phyloP scores from a whole-genome alignment of 2,329 filamentous ascomycete species.

The Aspergillus arachidicola region DNA sequence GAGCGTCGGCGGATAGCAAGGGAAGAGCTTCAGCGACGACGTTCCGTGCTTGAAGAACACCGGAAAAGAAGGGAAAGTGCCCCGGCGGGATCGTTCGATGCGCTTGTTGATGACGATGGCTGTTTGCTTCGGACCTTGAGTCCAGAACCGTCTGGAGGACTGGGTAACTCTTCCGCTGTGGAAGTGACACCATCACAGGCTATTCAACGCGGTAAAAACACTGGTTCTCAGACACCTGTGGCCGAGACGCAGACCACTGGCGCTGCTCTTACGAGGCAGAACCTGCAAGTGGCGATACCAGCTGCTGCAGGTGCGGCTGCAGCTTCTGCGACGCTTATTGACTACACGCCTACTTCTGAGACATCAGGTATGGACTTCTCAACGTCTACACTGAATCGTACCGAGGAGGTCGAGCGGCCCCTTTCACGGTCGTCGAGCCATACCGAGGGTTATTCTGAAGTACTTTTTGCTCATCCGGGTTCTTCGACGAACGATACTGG shows the following conservation, averaged over 20 bases:
- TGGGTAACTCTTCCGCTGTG: conserved; percentile 42
- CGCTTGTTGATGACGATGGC: conserved; percentile 48
- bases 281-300: conserved; percentile 31
- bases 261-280: conserved; percentile 20
- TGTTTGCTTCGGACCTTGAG: conserved; percentile 28
- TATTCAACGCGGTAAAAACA: conserved; percentile 29
- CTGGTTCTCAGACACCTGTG: conserved; percentile 11
- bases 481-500: conserved; percentile 22
- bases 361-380: conserved; percentile 27
- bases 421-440: conserved; percentile 28
- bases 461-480: conserved; percentile 38
- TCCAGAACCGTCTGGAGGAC: conserved; percentile 5
- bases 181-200: conserved; percentile 31
- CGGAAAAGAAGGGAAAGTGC: conserved; percentile 28
- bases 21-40: conserved; percentile 49
- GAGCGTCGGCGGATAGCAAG: conserved; percentile 47
- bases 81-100: conserved; percentile 43
- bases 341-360: conserved; percentile 52
- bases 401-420: background rate
- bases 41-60: conserved; percentile 42
- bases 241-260: conserved; percentile 13
- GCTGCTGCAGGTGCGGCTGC: conserved; percentile 27
- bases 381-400: conserved; percentile 13
- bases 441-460: conserved; percentile 35
- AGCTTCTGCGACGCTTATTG: conserved; percentile 46